Conservation (phyloP, 441 rosid species). For the Hura crepitans region DNA sequence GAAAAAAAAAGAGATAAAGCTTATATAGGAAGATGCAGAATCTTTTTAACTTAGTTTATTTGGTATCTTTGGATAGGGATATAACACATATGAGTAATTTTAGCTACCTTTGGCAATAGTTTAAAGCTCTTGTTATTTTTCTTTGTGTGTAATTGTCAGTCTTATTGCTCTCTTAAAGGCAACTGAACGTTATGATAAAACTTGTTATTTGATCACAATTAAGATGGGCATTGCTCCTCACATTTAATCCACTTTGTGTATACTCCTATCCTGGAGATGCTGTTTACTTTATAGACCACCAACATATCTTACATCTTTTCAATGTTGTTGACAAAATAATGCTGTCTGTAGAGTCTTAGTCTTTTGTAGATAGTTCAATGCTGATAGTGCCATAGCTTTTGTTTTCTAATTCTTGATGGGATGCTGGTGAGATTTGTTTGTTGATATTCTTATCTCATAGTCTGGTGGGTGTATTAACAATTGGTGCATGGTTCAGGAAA, state of each 20-base stretch:
- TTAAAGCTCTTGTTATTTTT: no score
- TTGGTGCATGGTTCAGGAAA: constrained; percentile 42
- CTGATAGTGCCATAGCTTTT: not conserved
- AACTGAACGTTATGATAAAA: no score
- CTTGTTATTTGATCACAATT: no score
- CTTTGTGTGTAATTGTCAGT: no score
- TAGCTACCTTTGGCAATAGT: not conserved
- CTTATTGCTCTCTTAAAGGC: no score
- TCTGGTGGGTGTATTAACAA: not conserved
- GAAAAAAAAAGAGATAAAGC: no score
- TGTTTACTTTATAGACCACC: not conserved
- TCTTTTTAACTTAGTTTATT: no score
- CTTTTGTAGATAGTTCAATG: not conserved
- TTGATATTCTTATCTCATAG: not conserved
- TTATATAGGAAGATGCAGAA: no score
- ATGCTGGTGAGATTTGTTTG: not conserved
- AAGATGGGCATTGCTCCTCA: not conserved
- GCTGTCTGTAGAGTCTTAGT: not conserved
- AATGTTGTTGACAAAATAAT: not conserved
- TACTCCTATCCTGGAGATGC: not conserved
- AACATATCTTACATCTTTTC: not conserved
- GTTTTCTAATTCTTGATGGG: not conserved
- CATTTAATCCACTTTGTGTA: no score
- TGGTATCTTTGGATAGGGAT: no score
- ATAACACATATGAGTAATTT: not conserved